Conservation (phyloP, 2,329 filamentous ascomycete genomes). For the Stemphylium vesicarium region DNA sequence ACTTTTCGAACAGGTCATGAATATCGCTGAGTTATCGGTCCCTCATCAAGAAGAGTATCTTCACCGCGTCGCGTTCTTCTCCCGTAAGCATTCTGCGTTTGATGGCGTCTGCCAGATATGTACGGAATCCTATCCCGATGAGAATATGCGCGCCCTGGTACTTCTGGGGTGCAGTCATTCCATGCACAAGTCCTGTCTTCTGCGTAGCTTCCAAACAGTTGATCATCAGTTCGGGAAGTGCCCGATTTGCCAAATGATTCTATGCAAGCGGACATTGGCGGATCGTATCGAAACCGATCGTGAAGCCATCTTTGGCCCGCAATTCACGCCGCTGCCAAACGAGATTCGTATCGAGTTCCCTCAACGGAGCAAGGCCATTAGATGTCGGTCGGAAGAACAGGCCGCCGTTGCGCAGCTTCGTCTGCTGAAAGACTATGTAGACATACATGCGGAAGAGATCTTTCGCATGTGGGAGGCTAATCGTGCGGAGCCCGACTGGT, state of each 20-base stretch:
- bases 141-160: not conserved
- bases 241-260: constrained; percentile 3
- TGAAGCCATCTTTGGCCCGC: constrained; percentile 16
- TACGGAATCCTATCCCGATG: not conserved
- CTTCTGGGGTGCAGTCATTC: constrained; percentile 3
- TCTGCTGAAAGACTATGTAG: constrained; percentile 20
- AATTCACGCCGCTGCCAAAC: constrained; percentile 1
- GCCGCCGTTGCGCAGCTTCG: constrained; percentile 14
- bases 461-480: constrained; percentile 5
- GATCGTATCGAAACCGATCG: constrained; percentile 19
- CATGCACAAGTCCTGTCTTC: constrained; percentile 11
- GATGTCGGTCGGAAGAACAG: constrained; percentile 16
- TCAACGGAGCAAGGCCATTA: not conserved
- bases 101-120: constrained; percentile 10
- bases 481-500: constrained; percentile 15
- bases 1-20: constrained; percentile 9
- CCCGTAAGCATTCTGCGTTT: not conserved
- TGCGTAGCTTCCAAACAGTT: not conserved
- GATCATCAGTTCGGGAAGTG: constrained; percentile 11
- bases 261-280: constrained; percentile 12
- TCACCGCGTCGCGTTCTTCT: constrained; percentile 2
- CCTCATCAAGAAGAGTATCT: constrained; percentile 7
- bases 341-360: constrained; percentile 13
- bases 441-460: constrained; percentile 16
- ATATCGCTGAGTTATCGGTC: not conserved